Evolutionary conservation across 164 flowering plant species (phyloP).

Genomic region (Litsea cubeba): DNA sequence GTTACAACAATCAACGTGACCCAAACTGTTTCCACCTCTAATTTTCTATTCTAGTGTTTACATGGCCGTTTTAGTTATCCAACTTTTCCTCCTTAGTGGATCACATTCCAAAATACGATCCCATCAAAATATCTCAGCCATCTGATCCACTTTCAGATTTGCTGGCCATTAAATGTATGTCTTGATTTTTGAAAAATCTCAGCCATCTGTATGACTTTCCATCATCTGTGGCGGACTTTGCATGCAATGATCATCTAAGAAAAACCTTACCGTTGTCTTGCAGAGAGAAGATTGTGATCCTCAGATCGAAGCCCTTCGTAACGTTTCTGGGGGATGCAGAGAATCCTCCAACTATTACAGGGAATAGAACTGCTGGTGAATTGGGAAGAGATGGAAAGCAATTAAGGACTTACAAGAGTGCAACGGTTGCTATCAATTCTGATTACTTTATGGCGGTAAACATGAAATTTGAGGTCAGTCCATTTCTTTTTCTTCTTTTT

Average conservation of each 20-base stretch:
- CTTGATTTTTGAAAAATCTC: neutral
- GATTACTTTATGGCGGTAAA: conserved; percentile 62
- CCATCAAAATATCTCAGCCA: no score
- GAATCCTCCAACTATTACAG: conserved; percentile 58
- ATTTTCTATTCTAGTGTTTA: no score
- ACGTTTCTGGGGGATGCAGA: conserved; percentile 49
- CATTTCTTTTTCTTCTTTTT: neutral
- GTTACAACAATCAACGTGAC: no score
- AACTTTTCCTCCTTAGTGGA: no score
- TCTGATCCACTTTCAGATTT: no score
- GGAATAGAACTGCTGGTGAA: conserved; percentile 56
- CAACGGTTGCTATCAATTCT: conserved; percentile 61
- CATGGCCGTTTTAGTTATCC: no score
- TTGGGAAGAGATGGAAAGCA: conserved; percentile 41
- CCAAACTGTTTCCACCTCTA: no score
- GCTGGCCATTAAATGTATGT: neutral
- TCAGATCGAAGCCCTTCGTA: conserved; percentile 39
- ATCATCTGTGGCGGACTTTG: no score
- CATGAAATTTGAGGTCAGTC: conserved; percentile 58
- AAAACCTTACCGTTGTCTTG: no score
- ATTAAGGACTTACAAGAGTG: conserved; percentile 50
- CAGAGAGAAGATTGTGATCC: conserved; percentile 64
- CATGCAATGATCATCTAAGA: no score
- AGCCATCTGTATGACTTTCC: neutral
- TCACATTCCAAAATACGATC: no score